Evolutionary conservation across 2,329 filamentous ascomycete genomes (phyloP), one percentile per base, ranked within the genome.

Genomic region (Penicillium sp.): DNA sequence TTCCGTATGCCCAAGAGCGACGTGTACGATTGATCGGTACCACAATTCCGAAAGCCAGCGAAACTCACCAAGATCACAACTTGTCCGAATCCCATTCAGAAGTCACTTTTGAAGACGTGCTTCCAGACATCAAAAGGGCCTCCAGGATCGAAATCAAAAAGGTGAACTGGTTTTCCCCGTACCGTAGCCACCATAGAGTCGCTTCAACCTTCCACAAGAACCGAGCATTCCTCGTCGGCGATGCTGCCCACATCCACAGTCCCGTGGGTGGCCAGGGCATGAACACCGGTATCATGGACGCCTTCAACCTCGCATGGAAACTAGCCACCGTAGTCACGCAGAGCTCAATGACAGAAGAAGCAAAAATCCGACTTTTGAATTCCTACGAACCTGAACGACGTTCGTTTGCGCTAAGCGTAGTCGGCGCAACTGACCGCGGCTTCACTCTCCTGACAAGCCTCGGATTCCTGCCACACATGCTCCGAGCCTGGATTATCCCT

Each of bases 201-300:
- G 71, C 72, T 2, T 66, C 67, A 7, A 58, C 54, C 8, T 79
- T 80, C 58, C 74, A 76, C 5, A 70, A 73, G 20, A 75, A 76
- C 2, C 73, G 79, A 3, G 69, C 81, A 3, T 78, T 84, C 40
- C 66, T 85, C 0, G 80, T 78, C 1, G 81, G 81, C 13, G 82
- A 85, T 50, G 80, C 81, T 5, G 79, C 79, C 1, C 81, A 84
- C 53, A 80, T 80, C 11, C 80, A 83, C 53, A 79, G 73, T 33
- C 79, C 79, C 0, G 76, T 77, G 0, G 81, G 80, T 2, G 82
- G 79, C 0, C 81, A 82, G 59, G 81, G 81, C 1, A 79, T 84
- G 77, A 83, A 84, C 59, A 79, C 79, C 0, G 80, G 80, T 0
- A 73, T 83, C 18, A 76, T 79, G 22, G 80, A 83, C 50, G 75